Conservation (phyloP, 2,329 filamentous ascomycete genomes). For the Dothideomycetes sp. region DNA sequence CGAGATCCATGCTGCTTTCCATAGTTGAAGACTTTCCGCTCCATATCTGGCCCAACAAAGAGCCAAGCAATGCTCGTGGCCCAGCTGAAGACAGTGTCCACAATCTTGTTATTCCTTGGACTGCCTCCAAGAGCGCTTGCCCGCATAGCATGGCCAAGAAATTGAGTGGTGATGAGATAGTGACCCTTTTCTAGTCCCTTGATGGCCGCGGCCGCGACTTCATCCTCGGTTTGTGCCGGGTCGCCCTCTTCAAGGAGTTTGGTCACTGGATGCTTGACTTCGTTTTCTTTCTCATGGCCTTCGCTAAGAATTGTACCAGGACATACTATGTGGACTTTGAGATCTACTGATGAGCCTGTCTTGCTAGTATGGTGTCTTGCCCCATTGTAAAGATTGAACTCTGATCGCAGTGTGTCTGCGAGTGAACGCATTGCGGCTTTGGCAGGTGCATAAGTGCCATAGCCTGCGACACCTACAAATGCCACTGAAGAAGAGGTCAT, state of each 20-base stretch:
- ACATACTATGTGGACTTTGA: conserved; percentile 71
- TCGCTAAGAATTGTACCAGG: conserved; percentile 75
- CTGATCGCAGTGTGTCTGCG: conserved; percentile 72
- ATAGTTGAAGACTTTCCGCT: conserved; percentile 45
- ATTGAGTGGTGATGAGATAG: conserved; percentile 66
- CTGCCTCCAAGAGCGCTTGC: conserved; percentile 42
- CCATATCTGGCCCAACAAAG: conserved; percentile 46
- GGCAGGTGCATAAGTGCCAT: conserved; percentile 69
- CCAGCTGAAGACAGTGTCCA: conserved; percentile 46
- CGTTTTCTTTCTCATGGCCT: conserved; percentile 65
- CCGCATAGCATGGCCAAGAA: conserved; percentile 62
- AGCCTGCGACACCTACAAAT: conserved; percentile 70
- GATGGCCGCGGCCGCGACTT: conserved; percentile 62
- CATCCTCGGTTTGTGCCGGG: conserved; percentile 63
- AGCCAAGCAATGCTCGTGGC: conserved; percentile 43
- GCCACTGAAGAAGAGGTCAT: conserved; percentile 72
- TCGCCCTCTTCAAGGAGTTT: conserved; percentile 73
- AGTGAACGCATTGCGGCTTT: conserved; percentile 79
- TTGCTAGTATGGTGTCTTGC: conserved; percentile 31
- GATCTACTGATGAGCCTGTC: conserved; percentile 42
- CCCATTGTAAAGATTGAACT: conserved; percentile 75
- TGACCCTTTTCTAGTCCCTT: conserved; percentile 67
- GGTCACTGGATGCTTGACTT: conserved; percentile 70
- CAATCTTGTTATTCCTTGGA: conserved; percentile 38
- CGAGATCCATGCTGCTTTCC: conserved; percentile 48